A percentile compares a stretch with the other conserved stretches of the same genome.
Evolutionary conservation across 495 filamentous ascomycete species (phyloP).

Genomic region (Aspergillus nanangensis): DNA sequence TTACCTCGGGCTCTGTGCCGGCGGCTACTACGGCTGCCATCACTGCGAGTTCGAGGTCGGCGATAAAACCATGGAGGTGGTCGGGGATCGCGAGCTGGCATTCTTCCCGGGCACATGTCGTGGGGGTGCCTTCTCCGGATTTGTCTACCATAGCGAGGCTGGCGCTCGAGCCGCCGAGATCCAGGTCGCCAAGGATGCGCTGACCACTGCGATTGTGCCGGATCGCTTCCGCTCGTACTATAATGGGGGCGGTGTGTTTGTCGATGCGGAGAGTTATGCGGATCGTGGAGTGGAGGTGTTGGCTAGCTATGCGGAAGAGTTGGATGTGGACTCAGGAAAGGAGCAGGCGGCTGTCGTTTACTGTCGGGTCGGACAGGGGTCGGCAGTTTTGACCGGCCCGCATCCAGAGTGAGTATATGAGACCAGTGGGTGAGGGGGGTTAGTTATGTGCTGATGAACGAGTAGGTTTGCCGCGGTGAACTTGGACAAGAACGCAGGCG

Average conservation of each 20-base stretch:
- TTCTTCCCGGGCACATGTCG: conserved; percentile 88
- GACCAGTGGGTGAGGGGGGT: neutral
- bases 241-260: conserved; percentile 95
- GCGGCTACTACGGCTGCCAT: conserved; percentile 82
- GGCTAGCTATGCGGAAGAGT: conserved; percentile 69
- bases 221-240: conserved; percentile 75
- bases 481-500: conserved; percentile 56
- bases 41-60: conserved; percentile 90
- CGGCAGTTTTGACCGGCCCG: conserved; percentile 75
- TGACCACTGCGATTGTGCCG: conserved; percentile 52
- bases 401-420: conserved; percentile 78
- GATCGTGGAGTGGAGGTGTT: conserved; percentile 72
- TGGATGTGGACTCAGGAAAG: conserved; percentile 74
- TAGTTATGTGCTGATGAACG: conserved; percentile 6
- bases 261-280: conserved; percentile 61
- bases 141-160: conserved; percentile 84
- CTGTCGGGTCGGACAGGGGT: conserved; percentile 81
- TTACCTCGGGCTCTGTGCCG: conserved; percentile 91
- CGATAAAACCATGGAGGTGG: conserved; percentile 73
- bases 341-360: conserved; percentile 77
- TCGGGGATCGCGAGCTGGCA: conserved; percentile 77
- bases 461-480: conserved; percentile 78
- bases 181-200: conserved; percentile 55
- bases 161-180: conserved; percentile 74
- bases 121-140: conserved; percentile 84